These are phyloP conservation scores for Paecilomyces sp. DNA, from an alignment of 2,329 filamentous ascomycete species.

Conservation along the genomic window DNA sequence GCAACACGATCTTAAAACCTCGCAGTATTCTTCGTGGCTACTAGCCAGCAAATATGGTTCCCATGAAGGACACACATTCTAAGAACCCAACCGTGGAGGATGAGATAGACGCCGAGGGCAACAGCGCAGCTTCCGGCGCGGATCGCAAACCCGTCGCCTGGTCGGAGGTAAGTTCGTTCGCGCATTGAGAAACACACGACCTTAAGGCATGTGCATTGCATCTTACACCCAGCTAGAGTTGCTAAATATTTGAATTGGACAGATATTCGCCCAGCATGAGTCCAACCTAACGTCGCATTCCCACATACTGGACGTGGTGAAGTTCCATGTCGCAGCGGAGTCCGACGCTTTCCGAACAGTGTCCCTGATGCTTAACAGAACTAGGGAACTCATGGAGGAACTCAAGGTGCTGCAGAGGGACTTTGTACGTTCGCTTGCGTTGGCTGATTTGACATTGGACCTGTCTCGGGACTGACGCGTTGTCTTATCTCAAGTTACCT, in stretches of 20 bases:
- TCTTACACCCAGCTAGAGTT: background rate
- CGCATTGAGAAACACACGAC: background rate
- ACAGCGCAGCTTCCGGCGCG: background rate
- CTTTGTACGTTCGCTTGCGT: conserved; percentile 21
- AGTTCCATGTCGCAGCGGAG: conserved; percentile 19
- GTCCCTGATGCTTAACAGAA: conserved; percentile 31
- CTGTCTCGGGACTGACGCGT: background rate
- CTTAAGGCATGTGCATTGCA: background rate
- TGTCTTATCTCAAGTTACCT: conserved; percentile 9
- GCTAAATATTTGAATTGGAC: background rate
- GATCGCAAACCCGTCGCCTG: conserved; percentile 11
- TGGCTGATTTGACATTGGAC: background rate
- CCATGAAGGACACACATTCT: background rate
- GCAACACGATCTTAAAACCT: background rate
- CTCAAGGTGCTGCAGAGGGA: conserved; percentile 26
- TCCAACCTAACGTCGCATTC: conserved; percentile 31
- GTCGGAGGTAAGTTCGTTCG: conserved; percentile 13
- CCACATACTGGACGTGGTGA: conserved; percentile 28
- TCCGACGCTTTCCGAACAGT: conserved; percentile 23
- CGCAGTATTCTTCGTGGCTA: background rate
- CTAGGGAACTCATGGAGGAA: conserved; percentile 29
- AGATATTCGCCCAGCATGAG: conserved; percentile 37
- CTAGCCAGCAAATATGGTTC: background rate
- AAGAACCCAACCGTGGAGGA: conserved; percentile 13
- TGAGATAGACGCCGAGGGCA: background rate